These are phyloP conservation scores for Linum usitatissimum DNA, from an alignment of 345 rosid genomes.

Conservation along the genomic window DNA sequence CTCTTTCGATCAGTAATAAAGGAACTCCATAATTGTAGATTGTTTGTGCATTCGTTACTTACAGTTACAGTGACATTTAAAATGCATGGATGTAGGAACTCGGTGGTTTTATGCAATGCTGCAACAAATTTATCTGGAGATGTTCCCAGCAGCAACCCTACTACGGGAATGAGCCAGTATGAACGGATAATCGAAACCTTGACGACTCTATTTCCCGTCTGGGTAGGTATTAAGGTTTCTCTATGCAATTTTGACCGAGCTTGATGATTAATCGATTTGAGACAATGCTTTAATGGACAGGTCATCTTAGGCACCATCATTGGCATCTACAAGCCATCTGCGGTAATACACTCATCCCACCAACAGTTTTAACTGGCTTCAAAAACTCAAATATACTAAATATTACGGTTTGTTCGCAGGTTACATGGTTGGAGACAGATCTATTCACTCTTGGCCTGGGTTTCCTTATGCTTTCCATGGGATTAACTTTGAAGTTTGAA, in stretches of 20 bases:
- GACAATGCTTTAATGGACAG: constrained; percentile 25
- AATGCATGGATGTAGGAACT: constrained; percentile 27
- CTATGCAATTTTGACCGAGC: background rate
- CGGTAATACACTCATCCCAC: constrained; percentile 34
- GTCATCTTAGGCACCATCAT: constrained; percentile 77
- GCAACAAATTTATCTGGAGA: constrained; percentile 55
- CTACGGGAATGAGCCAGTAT: constrained; percentile 51
- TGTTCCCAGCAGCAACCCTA: constrained; percentile 34
- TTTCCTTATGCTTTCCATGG: constrained; percentile 98
- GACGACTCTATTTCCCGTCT: constrained; percentile 82
- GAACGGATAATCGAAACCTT: constrained; percentile 74
- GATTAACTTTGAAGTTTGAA: constrained; percentile 79
- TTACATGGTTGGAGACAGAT: constrained; percentile 89
- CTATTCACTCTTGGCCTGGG: constrained; percentile 82
- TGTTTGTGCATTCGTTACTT: background rate
- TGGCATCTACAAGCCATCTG: constrained; percentile 86
- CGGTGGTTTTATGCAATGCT: constrained; percentile 44
- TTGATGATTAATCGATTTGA: background rate
- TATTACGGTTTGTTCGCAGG: constrained; percentile 30
- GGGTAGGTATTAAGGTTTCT: constrained; percentile 40
- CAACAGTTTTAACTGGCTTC: background rate
- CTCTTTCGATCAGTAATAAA: background rate
- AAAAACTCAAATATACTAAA: constrained; percentile 6
- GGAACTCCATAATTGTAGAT: background rate
- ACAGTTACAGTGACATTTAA: background rate